Conservation (phyloP, 106 monocot genomes). For the Cymbidium sinense region DNA sequence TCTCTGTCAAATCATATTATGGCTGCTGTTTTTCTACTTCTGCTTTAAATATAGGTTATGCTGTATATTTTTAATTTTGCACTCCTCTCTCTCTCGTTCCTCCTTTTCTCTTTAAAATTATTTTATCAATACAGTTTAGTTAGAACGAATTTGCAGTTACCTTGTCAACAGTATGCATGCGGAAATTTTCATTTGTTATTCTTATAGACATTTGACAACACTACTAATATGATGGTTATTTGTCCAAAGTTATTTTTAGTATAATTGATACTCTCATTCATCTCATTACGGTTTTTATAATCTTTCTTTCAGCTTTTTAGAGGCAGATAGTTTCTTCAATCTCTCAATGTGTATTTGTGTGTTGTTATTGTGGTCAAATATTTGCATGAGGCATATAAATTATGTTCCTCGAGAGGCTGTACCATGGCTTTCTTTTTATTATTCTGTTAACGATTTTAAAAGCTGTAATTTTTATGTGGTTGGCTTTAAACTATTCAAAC, state of each 20-base stretch:
- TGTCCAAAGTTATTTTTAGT: neutral
- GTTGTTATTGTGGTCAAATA: neutral
- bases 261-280: neutral
- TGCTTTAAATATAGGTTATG: neutral
- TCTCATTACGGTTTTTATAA: neutral
- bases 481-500: neutral
- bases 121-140: neutral
- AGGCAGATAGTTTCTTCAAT: neutral
- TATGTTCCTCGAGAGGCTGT: neutral
- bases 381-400: neutral
- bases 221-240: neutral
- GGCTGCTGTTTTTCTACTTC: too few species aligned
- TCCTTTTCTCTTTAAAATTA: neutral
- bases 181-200: neutral
- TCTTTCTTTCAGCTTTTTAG: neutral
- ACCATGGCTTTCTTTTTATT: neutral
- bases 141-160: neutral
- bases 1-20: neutral
- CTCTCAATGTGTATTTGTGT: neutral
- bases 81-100: neutral
- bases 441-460: neutral
- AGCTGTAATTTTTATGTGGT: neutral
- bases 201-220: neutral
- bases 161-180: neutral
- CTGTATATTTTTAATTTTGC: neutral